Base-by-base conservation (phyloP, 2,329 filamentous ascomycete genomes). In the Coccinonectria pachysandricola region DNA sequence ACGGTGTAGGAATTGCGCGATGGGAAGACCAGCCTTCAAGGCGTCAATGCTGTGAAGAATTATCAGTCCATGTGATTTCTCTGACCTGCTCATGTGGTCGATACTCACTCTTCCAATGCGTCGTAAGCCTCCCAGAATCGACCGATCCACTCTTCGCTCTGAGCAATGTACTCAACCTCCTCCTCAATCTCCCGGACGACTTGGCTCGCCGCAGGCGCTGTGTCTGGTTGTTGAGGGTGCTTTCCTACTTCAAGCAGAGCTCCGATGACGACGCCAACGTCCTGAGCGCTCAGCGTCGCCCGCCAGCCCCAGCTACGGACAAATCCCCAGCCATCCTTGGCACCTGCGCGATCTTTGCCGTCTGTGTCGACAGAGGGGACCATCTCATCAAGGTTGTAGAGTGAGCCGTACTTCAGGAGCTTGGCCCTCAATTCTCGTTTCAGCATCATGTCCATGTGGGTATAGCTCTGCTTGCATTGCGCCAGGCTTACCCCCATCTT, bases 291-390 rank as follows among this genome's bases (percentile, higher is more conserved):
- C 14, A 96, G 65, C 25, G 88, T 95, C 1, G 87, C 88, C 50
- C 87, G 81, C 87, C 87, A 98, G 8, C 91, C 91, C 91, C 91
- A 98, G 50, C 85, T 93, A 32, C 87, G 73, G 11, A 96, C 88
- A 49, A 96, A 98, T 0, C 91, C 88, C 88, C 88, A 96, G 8
- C 86, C 87, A 52, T 94, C 86, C 48, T 88, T 88, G 23, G 75
- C 73, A 12, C 79, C 76, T 11, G 68, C 77, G 27, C 75, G 71
- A 38, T 79, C 75, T 41, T 71, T 71, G 4, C 74, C 76, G 38
- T 81, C 78, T 5, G 78, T 76, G 32, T 80, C 77, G 8, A 78
- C 71, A 4, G 79, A 74, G 1, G 88, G 88, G 0, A 98, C 86
- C 46, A 98, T 75, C 26, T 88, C 91, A 39, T 96, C 87, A 2